These are phyloP conservation scores for Mortierella sp. DNA, from an alignment of 371 early-diverging fungal species.

Conservation along the genomic window DNA sequence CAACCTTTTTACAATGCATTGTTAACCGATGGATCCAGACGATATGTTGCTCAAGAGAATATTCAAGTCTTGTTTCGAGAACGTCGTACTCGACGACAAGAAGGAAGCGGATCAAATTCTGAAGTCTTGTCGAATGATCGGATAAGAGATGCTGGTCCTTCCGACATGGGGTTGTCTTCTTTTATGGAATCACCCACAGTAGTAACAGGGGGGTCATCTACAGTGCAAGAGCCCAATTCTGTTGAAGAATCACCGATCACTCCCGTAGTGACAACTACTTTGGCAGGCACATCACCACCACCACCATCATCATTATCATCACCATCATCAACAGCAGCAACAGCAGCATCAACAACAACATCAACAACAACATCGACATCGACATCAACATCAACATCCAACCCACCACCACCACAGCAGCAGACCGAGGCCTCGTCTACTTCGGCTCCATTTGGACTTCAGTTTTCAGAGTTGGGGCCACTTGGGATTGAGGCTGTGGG, in stretches of 20 bases:
- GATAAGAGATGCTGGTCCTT: neutral
- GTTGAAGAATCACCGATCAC: neutral
- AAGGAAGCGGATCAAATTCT: conserved; percentile 22
- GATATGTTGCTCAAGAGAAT: conserved; percentile 51
- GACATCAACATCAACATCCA: neutral
- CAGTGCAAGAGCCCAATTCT: too few species aligned
- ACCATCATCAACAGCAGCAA: neutral
- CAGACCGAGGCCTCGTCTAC: neutral
- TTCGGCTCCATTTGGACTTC: neutral
- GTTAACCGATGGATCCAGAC: conserved; percentile 29
- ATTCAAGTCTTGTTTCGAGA: conserved; percentile 45
- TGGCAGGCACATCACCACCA: neutral
- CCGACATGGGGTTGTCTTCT: neutral
- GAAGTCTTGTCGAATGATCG: neutral
- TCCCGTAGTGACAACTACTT: neutral
- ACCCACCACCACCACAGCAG: neutral
- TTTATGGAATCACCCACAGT: too few species aligned
- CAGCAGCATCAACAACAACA: neutral
- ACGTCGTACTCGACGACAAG: too few species aligned
- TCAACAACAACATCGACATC: neutral
- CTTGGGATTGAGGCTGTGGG: conserved; percentile 42
- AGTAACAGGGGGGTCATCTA: too few species aligned
- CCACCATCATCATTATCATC: neutral
- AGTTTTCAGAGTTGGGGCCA: conserved; percentile 43
- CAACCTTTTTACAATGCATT: conserved; percentile 52